phyloP scores from a whole-genome alignment of 2,329 filamentous ascomycete species.

The Aspergillus pseudoglaucus region DNA sequence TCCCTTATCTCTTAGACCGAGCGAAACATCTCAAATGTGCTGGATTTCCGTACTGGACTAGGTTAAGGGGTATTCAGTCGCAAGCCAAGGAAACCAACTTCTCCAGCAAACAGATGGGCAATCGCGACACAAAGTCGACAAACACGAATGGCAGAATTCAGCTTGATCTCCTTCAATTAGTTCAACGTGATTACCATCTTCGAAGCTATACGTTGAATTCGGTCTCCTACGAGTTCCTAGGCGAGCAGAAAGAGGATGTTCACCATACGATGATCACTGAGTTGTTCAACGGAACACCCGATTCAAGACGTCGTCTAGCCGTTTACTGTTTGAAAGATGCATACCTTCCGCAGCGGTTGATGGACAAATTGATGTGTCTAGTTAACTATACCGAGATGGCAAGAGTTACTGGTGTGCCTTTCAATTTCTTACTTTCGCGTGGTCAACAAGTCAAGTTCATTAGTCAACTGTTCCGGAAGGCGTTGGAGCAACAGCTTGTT shows the following conservation, averaged over 20 bases:
- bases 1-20: constrained; percentile 86
- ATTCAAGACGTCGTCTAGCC: constrained; percentile 82
- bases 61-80: constrained; percentile 65
- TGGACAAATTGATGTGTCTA: constrained; percentile 98
- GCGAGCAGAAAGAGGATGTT: constrained; percentile 97
- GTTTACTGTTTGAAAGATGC: constrained; percentile 98
- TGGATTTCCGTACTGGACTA: constrained; percentile 81
- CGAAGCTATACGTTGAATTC: constrained; percentile 97
- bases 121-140: constrained; percentile 85
- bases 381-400: constrained; percentile 99
- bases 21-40: constrained; percentile 74
- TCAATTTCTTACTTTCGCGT: constrained; percentile 85
- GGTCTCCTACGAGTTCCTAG: constrained; percentile 87
- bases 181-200: constrained; percentile 90
- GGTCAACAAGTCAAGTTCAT: constrained; percentile 98
- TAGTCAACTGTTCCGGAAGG: constrained; percentile 94
- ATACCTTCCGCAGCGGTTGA: constrained; percentile 83
- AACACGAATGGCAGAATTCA: constrained; percentile 93
- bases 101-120: constrained; percentile 97
- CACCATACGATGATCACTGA: constrained; percentile 99
- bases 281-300: constrained; percentile 89
- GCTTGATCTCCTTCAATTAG: constrained; percentile 85
- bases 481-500: constrained; percentile 84
- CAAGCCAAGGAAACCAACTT: constrained; percentile 74
- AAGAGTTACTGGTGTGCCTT: constrained; percentile 95